Base-by-base conservation (phyloP, 768 basidiomycete genomes). In the Tulasnella sp. region DNA sequence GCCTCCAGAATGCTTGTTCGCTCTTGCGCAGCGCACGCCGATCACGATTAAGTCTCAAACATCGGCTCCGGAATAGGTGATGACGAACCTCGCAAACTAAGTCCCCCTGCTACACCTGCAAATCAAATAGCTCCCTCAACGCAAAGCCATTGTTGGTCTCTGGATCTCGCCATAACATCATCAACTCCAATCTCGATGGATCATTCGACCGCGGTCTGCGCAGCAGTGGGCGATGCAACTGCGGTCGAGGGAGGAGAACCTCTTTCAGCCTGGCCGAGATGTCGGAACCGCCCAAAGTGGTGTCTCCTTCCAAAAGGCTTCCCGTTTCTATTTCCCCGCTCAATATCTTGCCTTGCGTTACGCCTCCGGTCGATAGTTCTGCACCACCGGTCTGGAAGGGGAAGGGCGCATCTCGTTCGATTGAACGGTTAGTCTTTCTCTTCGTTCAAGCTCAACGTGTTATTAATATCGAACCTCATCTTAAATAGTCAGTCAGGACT, bases 21-120 rank as follows among this genome's bases (percentile, higher is more conserved):
- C 85, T 98, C 54, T 89, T 97, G 37, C 84, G 89, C 39, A 94
- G 97, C 58, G 96, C 96, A 0, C 87, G 90, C 0, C 88, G n/a
- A n/a, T n/a, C n/a, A n/a, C n/a, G n/a, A n/a, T n/a, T n/a, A n/a
- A n/a, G n/a, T n/a, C n/a, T n/a, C n/a, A n/a, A n/a, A n/a, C n/a
- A n/a, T n/a, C n/a, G n/a, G n/a, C n/a, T n/a, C n/a, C n/a, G n/a
- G n/a, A n/a, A n/a, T n/a, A n/a, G n/a, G n/a, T n/a, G n/a, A n/a
- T n/a, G n/a, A n/a, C 8, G 9, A 42, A 42, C 8, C 42, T 8
- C 42, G 42, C 17, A n/a, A 8, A 8, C 17, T 17, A 8, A 42
- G 42, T 42, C 58, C 17, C 25, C 54, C 54, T 9, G 2, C 11
- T 49, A 4, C 58, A n/a, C 58, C 34, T 75, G 54, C 49, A 42